Evolutionary conservation across 176 grass and related monocot genomes (phyloP).

Genomic region (Musa beccarii): DNA sequence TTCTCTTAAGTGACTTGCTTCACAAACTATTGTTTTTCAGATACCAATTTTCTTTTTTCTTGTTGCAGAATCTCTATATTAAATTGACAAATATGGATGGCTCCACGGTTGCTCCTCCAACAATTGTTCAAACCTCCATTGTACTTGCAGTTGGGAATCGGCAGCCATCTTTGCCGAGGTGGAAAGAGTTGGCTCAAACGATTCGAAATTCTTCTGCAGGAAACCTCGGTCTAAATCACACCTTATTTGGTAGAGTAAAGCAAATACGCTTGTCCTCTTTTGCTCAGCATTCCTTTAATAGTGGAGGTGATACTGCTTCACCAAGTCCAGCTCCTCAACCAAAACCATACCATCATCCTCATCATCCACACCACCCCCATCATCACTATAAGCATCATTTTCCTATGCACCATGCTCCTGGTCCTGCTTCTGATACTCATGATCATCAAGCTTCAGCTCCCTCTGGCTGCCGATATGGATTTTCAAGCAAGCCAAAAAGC

Average conservation of each 20-base stretch:
- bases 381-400: conserved; percentile 31
- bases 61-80: conserved; percentile 64
- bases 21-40: neutral
- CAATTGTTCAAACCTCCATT: conserved; percentile 58
- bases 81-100: conserved; percentile 63
- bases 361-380: conserved; percentile 32
- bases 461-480: conserved; percentile 33
- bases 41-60: conserved; percentile 6
- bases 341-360: neutral
- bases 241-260: conserved; percentile 78
- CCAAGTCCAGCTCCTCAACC: conserved; percentile 56
- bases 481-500: conserved; percentile 16
- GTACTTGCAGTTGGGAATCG: conserved; percentile 67
- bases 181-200: conserved; percentile 73
- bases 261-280: conserved; percentile 68
- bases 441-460: conserved; percentile 9
- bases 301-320: conserved; percentile 24
- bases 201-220: conserved; percentile 69
- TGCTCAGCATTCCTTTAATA: conserved; percentile 61
- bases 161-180: conserved; percentile 58
- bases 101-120: conserved; percentile 55
- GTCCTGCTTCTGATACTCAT: conserved; percentile 29
- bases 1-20: neutral
- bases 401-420: conserved; percentile 31
- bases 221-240: conserved; percentile 79